Evolutionary conservation across 768 basidiomycete species (phyloP).

Genomic region (Trametes cingulata): DNA sequence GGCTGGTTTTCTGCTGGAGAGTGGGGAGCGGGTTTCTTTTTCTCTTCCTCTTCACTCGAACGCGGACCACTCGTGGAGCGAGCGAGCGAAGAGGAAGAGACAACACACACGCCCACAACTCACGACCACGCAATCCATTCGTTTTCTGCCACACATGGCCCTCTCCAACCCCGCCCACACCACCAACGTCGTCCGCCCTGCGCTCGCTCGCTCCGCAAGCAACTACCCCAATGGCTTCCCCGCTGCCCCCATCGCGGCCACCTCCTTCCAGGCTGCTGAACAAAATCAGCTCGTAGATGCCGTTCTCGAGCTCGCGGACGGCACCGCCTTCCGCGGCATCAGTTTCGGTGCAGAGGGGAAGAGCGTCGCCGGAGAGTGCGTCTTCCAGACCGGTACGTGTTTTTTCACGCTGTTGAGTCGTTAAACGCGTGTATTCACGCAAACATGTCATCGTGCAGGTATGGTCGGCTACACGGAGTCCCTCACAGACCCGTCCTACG

Average conservation of each 20-base stretch:
- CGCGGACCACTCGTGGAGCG: conserved; percentile 22
- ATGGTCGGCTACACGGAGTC: conserved; percentile 99
- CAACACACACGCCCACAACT: not conserved
- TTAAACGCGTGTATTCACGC: not conserved
- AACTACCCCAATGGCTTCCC: conserved; percentile 38
- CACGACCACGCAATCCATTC: conserved; percentile 5
- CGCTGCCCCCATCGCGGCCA: conserved; percentile 38
- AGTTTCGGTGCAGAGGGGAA: conserved; percentile 92
- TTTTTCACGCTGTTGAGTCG: conserved; percentile 13
- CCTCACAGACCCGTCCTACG: conserved; percentile 96
- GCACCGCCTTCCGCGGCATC: conserved; percentile 82
- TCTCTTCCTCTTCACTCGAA: conserved; percentile 35
- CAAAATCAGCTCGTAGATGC: conserved; percentile 46
- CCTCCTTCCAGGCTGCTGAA: conserved; percentile 30
- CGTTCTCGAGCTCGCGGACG: conserved; percentile 88
- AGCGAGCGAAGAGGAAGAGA: conserved; percentile 37
- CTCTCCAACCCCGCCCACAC: conserved; percentile 24
- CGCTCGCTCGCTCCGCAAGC: conserved; percentile 48
- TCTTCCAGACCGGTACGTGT: conserved; percentile 94
- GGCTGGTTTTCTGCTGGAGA: conserved; percentile 15
- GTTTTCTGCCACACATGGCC: conserved; percentile 14
- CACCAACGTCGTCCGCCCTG: conserved; percentile 36
- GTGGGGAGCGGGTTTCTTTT: conserved; percentile 23
- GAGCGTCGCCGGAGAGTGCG: conserved; percentile 95
- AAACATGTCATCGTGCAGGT: conserved; percentile 51